Conservation (phyloP, 306 rosid species). For the Adenanthera pavonina region DNA sequence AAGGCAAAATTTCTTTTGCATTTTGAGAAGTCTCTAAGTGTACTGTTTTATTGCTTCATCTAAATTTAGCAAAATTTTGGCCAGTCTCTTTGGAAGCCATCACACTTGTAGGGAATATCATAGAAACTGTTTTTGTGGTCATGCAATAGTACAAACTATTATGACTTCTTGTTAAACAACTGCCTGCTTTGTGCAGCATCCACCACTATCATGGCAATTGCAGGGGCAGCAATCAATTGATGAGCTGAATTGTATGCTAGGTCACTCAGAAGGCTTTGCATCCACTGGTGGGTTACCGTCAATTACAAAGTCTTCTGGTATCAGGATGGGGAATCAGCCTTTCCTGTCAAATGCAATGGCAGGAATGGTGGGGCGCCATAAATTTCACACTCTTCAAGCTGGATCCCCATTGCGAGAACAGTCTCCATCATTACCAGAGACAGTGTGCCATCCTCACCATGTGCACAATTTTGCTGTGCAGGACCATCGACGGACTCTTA, state of each 20-base stretch:
- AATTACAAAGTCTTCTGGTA: slow-evolving; percentile 46
- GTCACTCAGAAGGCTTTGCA: slow-evolving; percentile 50
- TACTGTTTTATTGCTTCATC: background rate
- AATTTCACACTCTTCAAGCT: slow-evolving; percentile 47
- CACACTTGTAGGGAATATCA: background rate
- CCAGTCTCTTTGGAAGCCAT: background rate
- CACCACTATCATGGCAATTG: slow-evolving; percentile 62
- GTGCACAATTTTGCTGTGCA: slow-evolving; percentile 50
- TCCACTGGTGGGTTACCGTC: slow-evolving; percentile 47
- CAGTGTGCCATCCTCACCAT: slow-evolving; percentile 44
- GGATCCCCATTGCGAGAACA: slow-evolving; percentile 56
- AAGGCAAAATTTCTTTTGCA: background rate
- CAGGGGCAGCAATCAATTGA: slow-evolving; percentile 56
- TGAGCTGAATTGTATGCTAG: slow-evolving; percentile 47
- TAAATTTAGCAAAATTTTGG: background rate
- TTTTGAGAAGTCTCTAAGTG: background rate
- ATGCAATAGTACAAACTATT: background rate
- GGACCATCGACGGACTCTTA: slow-evolving; percentile 41
- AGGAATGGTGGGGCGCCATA: slow-evolving; percentile 52
- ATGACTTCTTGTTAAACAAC: slow-evolving; percentile 23
- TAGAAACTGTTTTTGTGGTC: background rate
- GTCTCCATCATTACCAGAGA: slow-evolving; percentile 49
- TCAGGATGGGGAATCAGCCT: slow-evolving; percentile 51
- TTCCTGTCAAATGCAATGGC: slow-evolving; percentile 45
- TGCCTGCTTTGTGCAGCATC: slow-evolving; percentile 45